Evolutionary conservation across 345 rosid species (phyloP).

Genomic region (Ailanthus altissimus): DNA sequence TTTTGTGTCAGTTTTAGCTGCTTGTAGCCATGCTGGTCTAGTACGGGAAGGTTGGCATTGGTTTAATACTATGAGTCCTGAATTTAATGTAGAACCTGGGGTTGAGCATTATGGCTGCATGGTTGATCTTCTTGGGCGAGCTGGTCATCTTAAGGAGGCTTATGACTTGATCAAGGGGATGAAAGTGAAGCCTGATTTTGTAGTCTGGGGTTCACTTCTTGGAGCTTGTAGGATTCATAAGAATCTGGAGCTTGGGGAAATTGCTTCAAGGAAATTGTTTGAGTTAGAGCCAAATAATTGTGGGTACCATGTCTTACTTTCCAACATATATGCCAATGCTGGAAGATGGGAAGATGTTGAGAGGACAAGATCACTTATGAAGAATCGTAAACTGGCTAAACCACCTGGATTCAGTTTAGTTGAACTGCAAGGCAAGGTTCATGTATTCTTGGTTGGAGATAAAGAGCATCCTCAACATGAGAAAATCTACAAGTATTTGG

Average conservation of each 20-base stretch:
- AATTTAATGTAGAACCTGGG: slow-evolving; percentile 59
- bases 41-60: slow-evolving; percentile 76
- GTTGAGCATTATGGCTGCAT: slow-evolving; percentile 81
- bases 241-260: slow-evolving; percentile 81
- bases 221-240: slow-evolving; percentile 87
- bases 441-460: slow-evolving; percentile 80
- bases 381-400: slow-evolving; percentile 61
- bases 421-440: slow-evolving; percentile 73
- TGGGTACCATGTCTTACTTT: slow-evolving; percentile 77
- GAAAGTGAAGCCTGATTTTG: slow-evolving; percentile 78
- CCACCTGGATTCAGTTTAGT: slow-evolving; percentile 82
- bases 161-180: slow-evolving; percentile 65
- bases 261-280: slow-evolving; percentile 59
- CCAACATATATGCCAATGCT: slow-evolving; percentile 83
- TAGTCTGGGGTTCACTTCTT: slow-evolving; percentile 86
- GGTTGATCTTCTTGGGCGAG: slow-evolving; percentile 75
- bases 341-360: slow-evolving; percentile 88
- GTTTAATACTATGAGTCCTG: slow-evolving; percentile 62
- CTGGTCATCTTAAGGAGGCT: slow-evolving; percentile 59
- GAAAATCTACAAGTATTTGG: slow-evolving; percentile 52
- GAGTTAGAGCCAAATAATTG: slow-evolving; percentile 69
- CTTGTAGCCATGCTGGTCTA: slow-evolving; percentile 86
- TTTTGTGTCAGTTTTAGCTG: slow-evolving; percentile 73
- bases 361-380: slow-evolving; percentile 60
- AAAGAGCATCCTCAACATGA: slow-evolving; percentile 71